Evolutionary conservation across 768 basidiomycete species (phyloP).

Genomic region (Brasilioporus rufonigricans): DNA sequence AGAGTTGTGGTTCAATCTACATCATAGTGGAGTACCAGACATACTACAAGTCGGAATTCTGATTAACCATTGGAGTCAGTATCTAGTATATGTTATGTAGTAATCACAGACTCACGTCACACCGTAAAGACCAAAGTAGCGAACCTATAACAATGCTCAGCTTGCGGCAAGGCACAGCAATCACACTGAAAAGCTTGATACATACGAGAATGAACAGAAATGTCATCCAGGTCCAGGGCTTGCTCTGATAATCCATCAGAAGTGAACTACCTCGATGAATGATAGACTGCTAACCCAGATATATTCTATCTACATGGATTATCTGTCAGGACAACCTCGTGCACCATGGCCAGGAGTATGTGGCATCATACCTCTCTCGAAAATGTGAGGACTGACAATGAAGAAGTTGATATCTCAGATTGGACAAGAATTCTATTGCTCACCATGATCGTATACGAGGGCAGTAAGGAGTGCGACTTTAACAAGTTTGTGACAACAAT

Average conservation of each 20-base stretch:
- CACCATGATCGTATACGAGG: background rate
- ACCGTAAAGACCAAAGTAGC: background rate
- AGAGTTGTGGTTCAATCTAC: background rate
- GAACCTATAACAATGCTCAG: background rate
- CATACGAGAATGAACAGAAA: background rate
- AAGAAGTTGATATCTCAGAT: background rate
- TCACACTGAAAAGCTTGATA: background rate
- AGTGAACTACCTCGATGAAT: background rate
- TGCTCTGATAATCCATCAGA: background rate
- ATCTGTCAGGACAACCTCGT: background rate
- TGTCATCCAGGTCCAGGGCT: background rate
- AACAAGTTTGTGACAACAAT: background rate
- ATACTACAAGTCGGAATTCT: background rate
- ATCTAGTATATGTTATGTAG: background rate
- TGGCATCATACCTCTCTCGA: background rate
- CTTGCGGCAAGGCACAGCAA: background rate
- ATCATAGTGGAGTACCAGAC: background rate
- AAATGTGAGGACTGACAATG: background rate
- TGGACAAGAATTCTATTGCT: background rate
- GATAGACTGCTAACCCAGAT: background rate
- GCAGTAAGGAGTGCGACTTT: background rate
- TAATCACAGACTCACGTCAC: background rate
- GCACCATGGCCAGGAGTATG: background rate
- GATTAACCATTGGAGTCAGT: background rate
- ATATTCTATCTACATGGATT: background rate